Base-by-base conservation (phyloP, 1,139 yeast species). In the Candida sojae region DNA sequence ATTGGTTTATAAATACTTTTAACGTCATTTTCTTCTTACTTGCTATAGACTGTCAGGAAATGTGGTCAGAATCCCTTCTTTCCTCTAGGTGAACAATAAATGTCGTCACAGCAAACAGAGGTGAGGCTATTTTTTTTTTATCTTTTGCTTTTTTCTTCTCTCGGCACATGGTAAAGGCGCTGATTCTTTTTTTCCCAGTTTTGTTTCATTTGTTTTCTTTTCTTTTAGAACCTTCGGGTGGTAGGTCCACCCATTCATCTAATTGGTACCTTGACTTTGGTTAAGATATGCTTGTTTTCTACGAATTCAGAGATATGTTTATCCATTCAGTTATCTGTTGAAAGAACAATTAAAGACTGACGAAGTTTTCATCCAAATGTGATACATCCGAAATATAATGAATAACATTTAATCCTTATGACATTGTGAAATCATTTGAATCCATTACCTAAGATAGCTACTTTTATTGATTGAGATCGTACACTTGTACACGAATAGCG, bases 341-440 rank as follows among this genome's bases (percentile, higher is more conserved):
- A 26, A 10, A 11, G 39, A n/a, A 13, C 29, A 36, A 26, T 8
- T 33, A 13, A 8, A 33, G 21, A 33, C 36, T 33, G 36, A 33
- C 9, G 28, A 21, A 23, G 12, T 23, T 36, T 36, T 13, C 28
- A 23, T 12, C 17, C 21, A 10, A 10, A 9, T 8, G 6, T 26
- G 39, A 25, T 30, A 13, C 39, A 46, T 46, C 46, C 46, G 36
- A 39, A 46, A 46, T 43, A 46, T 46, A 43, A 43, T 46, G 41
- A 46, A 41, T 31, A 42, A 34, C 30, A 9, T 26, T 13, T 29
- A 33, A 11, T 23, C 39, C 30, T 28, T 30, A 29, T 30, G 36
- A 13, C 39, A 17, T 12, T 7, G 6, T 36, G 45, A 43, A 17
- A 30, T 31, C 42, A 31, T 36, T 30, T 36, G 36, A 37, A 30